Percentiles rank a stretch among this genome's conserved stretches.
Conservation (phyloP, 257 asterid species). For the Lithospermum erythrorhizon region DNA sequence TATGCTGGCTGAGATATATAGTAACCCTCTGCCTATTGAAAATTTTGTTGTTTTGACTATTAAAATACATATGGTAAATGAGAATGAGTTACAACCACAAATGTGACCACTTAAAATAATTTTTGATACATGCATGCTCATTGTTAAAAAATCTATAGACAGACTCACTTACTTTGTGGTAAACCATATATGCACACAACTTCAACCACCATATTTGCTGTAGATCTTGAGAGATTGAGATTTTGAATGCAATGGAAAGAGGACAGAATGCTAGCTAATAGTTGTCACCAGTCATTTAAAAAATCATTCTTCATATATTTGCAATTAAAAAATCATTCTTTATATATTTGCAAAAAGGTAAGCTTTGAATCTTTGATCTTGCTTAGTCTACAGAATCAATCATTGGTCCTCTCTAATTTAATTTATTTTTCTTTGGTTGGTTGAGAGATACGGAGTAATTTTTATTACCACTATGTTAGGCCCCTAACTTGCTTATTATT, state of each 20-base stretch:
- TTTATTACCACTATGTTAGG: constrained; percentile 15
- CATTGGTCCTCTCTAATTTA: constrained; percentile 19
- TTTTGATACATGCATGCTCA: no score
- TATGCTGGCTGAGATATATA: no score
- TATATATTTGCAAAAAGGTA: constrained; percentile 14
- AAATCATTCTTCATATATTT: background rate
- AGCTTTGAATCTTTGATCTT: constrained; percentile 29
- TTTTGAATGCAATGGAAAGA: constrained; percentile 21
- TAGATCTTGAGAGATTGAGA: constrained; percentile 55
- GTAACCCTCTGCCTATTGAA: no score
- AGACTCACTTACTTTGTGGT: no score
- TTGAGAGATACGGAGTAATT: background rate
- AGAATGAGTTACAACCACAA: no score
- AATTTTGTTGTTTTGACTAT: no score
- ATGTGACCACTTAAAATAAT: no score
- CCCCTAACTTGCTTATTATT: no score
- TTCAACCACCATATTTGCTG: constrained; percentile 65
- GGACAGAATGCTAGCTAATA: constrained; percentile 42
- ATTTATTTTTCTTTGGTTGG: background rate
- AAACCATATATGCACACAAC: constrained; percentile 12
- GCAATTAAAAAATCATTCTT: background rate
- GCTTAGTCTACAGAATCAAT: constrained; percentile 30
- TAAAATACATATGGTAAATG: no score
- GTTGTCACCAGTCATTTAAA: constrained; percentile 54
- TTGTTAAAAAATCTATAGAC: no score